Percentiles rank a stretch among this genome's conserved stretches.
These are phyloP conservation scores for Yueomyces sinensis DNA, from an alignment of 805 yeast species.

Conservation along the genomic window DNA sequence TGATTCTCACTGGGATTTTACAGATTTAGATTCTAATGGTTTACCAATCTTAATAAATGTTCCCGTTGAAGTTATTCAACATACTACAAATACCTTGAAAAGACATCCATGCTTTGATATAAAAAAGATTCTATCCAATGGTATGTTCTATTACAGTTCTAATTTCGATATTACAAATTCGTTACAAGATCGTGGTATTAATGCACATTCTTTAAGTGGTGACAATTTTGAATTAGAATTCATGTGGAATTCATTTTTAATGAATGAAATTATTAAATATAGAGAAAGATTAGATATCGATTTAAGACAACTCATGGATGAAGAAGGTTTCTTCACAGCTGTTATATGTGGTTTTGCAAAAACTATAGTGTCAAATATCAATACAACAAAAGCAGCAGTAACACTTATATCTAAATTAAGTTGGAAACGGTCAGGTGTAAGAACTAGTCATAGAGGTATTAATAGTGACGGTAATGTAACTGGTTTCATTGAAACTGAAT, in stretches of 20 bases:
- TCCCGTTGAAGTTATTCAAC: not conserved
- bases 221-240: constrained; percentile 65
- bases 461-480: constrained; percentile 95
- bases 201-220: constrained; percentile 30
- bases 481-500: constrained; percentile 88
- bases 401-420: constrained; percentile 87
- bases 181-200: constrained; percentile 61
- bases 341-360: constrained; percentile 94
- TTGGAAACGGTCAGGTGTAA: constrained; percentile 93
- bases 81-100: not conserved
- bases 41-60: constrained; percentile 26
- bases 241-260: constrained; percentile 94
- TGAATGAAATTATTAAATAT: constrained; percentile 65
- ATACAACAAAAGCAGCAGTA: constrained; percentile 31
- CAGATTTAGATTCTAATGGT: constrained; percentile 57
- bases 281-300: constrained; percentile 52
- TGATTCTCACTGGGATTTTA: constrained; percentile 65
- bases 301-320: constrained; percentile 49
- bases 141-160: constrained; percentile 84
- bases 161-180: constrained; percentile 87
- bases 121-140: constrained; percentile 65
- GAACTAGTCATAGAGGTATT: constrained; percentile 86
- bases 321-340: constrained; percentile 72
- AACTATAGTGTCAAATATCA: constrained; percentile 36
- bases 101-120: constrained; percentile 72